phyloP scores from a whole-genome alignment of 108 stramenopile species.

The Pseudonitzschia pungens region DNA sequence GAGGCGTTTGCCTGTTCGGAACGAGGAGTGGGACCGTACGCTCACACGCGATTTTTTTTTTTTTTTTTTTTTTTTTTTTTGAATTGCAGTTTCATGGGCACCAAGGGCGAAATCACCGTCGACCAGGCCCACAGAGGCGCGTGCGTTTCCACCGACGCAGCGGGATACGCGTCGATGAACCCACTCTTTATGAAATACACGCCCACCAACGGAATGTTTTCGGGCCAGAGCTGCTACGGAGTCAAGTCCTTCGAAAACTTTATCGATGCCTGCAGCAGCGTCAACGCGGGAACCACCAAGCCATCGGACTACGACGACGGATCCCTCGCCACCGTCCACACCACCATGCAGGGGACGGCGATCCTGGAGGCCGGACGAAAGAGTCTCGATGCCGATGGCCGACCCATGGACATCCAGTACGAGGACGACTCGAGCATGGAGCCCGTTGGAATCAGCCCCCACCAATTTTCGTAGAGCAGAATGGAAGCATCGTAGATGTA shows the following conservation, averaged over 20 bases:
- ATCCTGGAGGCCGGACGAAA: constrained; percentile 96
- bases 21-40: too few species aligned
- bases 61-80: constrained; percentile 13
- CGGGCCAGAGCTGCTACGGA: constrained; percentile 96
- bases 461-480: constrained; percentile 29
- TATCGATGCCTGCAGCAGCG: constrained; percentile 68
- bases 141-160: constrained; percentile 83
- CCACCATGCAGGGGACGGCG: constrained; percentile 96
- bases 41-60: background rate
- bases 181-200: constrained; percentile 99
- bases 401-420: constrained; percentile 91
- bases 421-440: constrained; percentile 48
- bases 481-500: too few species aligned
- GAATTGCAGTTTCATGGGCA: constrained; percentile 89
- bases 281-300: constrained; percentile 56
- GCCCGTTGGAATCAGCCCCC: constrained; percentile 64
- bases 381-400: constrained; percentile 84
- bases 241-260: constrained; percentile 90
- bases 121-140: constrained; percentile 99
- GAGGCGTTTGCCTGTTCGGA: too few species aligned
- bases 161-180: constrained; percentile 92
- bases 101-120: constrained; percentile 93
- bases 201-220: constrained; percentile 92
- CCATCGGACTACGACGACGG: constrained; percentile 87
- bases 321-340: constrained; percentile 88